These are phyloP conservation scores for Petrea volubilis DNA, from an alignment of 257 asterid species.

Conservation along the genomic window DNA sequence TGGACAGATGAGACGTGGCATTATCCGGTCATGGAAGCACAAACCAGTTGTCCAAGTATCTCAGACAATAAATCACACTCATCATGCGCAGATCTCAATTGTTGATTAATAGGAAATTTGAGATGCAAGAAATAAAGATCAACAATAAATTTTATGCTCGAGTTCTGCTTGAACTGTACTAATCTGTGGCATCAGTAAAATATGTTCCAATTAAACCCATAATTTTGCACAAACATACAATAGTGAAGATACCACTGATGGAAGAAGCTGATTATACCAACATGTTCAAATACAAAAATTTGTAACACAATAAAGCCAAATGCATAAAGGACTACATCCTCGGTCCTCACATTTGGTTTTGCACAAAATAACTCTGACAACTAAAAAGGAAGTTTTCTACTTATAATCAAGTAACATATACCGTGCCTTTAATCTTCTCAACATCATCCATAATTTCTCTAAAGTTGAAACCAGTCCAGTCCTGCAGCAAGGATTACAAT, in stretches of 20 bases:
- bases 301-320: not conserved
- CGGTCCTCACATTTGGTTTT: not conserved
- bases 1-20: constrained; percentile 7
- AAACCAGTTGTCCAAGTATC: not conserved
- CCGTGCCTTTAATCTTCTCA: constrained; percentile 99
- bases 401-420: constrained; percentile 39
- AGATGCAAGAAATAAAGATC: too few relatives aligned
- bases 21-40: not conserved
- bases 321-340: not conserved
- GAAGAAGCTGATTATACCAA: too few relatives aligned
- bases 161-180: too few relatives aligned
- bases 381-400: constrained; percentile 9
- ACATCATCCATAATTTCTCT: constrained; percentile 95
- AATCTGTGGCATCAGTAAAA: too few relatives aligned
- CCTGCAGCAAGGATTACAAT: constrained; percentile 56
- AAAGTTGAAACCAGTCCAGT: constrained; percentile 94
- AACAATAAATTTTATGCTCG: too few relatives aligned
- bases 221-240: too few relatives aligned
- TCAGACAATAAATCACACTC: too few relatives aligned
- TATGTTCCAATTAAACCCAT: too few relatives aligned
- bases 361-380: not conserved
- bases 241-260: too few relatives aligned
- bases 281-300: too few relatives aligned
- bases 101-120: too few relatives aligned
- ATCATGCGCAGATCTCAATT: too few relatives aligned